phyloP scores from a whole-genome alignment of 2,329 filamentous ascomycete genomes.

The Emergomyces pasteurianus region DNA sequence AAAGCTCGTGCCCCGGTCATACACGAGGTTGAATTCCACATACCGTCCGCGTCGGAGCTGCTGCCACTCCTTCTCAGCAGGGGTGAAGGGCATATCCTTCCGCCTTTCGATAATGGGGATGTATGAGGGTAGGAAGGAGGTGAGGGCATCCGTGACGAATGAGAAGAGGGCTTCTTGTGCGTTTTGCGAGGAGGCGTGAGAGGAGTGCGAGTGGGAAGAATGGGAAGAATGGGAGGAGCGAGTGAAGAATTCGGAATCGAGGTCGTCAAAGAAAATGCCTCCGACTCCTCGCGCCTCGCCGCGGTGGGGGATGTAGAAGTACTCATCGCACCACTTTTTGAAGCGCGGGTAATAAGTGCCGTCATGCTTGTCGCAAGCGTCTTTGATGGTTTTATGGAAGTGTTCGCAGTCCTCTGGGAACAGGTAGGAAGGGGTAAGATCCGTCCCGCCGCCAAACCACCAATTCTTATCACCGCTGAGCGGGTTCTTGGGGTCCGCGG shows the following conservation, averaged over 20 bases:
- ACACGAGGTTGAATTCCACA: constrained; percentile 96
- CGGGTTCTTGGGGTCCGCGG: constrained; percentile 68
- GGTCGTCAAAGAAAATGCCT: constrained; percentile 97
- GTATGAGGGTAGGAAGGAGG: constrained; percentile 82
- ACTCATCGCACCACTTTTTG: constrained; percentile 97
- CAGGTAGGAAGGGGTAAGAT: constrained; percentile 84
- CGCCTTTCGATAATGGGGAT: constrained; percentile 75
- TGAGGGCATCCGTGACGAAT: constrained; percentile 74
- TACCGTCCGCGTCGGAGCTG: constrained; percentile 89
- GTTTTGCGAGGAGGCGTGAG: constrained; percentile 48
- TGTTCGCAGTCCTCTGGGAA: constrained; percentile 96
- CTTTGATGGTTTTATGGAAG: constrained; percentile 89
- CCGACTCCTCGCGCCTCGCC: constrained; percentile 77
- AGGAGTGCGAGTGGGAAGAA: constrained; percentile 11
- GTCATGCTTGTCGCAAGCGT: constrained; percentile 86
- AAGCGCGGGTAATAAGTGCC: constrained; percentile 84
- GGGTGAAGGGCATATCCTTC: constrained; percentile 84
- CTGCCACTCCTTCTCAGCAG: constrained; percentile 89
- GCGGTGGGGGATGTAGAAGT: constrained; percentile 90
- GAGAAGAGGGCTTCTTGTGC: constrained; percentile 82
- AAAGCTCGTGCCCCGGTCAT: constrained; percentile 90
- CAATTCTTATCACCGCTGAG: constrained; percentile 57
- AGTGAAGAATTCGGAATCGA: constrained; percentile 51
- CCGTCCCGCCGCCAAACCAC: constrained; percentile 97
- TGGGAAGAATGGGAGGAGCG: neutral